phyloP scores from a whole-genome alignment of 2,329 filamentous ascomycete genomes.

The Cercospora berteroae region DNA sequence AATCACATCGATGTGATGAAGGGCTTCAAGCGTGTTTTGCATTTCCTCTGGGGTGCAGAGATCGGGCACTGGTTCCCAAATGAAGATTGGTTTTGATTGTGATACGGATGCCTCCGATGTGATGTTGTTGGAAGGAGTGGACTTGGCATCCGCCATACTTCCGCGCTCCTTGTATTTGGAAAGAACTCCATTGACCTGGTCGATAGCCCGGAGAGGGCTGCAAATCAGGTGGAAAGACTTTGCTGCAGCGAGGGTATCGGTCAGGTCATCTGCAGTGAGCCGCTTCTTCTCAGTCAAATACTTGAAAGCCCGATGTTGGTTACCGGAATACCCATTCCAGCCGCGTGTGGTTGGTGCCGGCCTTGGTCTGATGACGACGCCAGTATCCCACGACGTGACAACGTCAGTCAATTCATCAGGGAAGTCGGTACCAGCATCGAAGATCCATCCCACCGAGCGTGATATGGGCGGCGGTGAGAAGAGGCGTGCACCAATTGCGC shows the following conservation, averaged over 20 bases:
- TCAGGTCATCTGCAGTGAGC: slow-evolving; percentile 70
- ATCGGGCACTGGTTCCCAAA: slow-evolving; percentile 96
- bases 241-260: slow-evolving; percentile 63
- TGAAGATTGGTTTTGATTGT: slow-evolving; percentile 59
- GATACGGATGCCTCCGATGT: slow-evolving; percentile 24
- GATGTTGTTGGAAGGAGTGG: background rate
- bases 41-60: slow-evolving; percentile 69
- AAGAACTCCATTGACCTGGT: slow-evolving; percentile 70
- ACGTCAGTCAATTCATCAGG: slow-evolving; percentile 62
- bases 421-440: slow-evolving; percentile 88
- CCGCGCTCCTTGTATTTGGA: background rate
- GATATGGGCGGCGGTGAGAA: slow-evolving; percentile 74
- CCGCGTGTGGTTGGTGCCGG: slow-evolving; percentile 81
- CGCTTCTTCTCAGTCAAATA: slow-evolving; percentile 86
- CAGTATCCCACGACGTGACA: slow-evolving; percentile 74
- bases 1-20: slow-evolving; percentile 57
- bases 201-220: slow-evolving; percentile 71
- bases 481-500: slow-evolving; percentile 82
- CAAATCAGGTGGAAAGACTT: slow-evolving; percentile 87
- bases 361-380: slow-evolving; percentile 61
- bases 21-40: slow-evolving; percentile 53
- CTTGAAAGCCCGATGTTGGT: slow-evolving; percentile 60
- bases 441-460: slow-evolving; percentile 77
- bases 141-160: background rate
- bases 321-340: slow-evolving; percentile 83